Evolutionary conservation across 2,329 filamentous ascomycete genomes (phyloP).

Genomic region (Xylaria sp.): DNA sequence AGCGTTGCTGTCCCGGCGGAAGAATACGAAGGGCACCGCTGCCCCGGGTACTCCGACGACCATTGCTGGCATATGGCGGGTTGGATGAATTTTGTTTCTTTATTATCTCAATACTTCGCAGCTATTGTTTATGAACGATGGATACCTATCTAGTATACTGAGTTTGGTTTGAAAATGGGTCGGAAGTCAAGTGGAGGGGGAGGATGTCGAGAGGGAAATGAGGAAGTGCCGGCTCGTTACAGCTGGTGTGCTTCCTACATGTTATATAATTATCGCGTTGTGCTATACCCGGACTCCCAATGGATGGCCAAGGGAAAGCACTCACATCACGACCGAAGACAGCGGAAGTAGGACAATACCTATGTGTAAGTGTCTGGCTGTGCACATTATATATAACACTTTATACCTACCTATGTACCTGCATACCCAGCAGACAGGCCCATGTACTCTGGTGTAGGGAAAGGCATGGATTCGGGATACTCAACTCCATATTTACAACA

Average conservation of each 20-base stretch:
- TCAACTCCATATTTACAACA: background rate
- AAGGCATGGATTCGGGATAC: background rate
- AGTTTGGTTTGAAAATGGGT: conserved; percentile 39
- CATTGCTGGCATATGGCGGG: conserved; percentile 40
- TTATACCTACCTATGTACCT: background rate
- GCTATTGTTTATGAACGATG: conserved; percentile 43
- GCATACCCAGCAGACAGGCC: background rate
- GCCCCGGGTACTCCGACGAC: conserved; percentile 25
- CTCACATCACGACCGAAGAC: background rate
- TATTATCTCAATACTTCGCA: conserved; percentile 39
- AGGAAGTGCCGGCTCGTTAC: conserved; percentile 20
- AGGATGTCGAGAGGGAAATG: conserved; percentile 29
- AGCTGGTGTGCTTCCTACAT: conserved; percentile 24
- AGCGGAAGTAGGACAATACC: background rate
- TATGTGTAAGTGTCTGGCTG: background rate
- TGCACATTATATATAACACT: too few relatives aligned
- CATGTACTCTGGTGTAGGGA: background rate
- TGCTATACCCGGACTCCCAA: conserved; percentile 13
- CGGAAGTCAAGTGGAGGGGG: conserved; percentile 34
- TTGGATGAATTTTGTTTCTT: conserved; percentile 37
- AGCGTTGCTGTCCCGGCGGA: conserved; percentile 16
- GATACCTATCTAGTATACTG: conserved; percentile 43
- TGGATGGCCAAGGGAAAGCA: conserved; percentile 4
- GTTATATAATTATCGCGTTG: conserved; percentile 30
- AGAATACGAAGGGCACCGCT: conserved; percentile 10